Base-by-base conservation (phyloP, 495 filamentous ascomycete genomes). In the Xylaria castorea region DNA sequence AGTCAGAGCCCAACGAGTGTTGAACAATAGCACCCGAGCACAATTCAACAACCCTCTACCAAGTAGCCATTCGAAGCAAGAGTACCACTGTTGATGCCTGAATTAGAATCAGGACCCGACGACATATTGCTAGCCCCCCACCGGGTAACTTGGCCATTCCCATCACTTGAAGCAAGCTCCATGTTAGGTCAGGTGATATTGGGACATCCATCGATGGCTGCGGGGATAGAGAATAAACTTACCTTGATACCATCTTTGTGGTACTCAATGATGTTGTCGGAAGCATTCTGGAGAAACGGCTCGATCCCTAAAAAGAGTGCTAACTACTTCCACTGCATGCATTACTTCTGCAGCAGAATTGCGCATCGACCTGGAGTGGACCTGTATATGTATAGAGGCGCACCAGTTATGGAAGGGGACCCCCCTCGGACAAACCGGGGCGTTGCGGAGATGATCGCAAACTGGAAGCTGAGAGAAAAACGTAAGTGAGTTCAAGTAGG, bases 221-320 rank as follows among this genome's bases (percentile, higher is more conserved):
- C 2, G 0, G 34, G 22, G 46, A 60, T 46, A 7, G 69, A 65
- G 7, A 40, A 57, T 18, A 57, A 8, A 34, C n/a, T 65, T 4
- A 65, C 38, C 25, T 46, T 71, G 36, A 0, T 71, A 40, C 42
- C 60, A 12, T 3, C 30, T 6, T 6, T 55, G 1, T 71, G 50
- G 36, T 12, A 1, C 0, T 55, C 69, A 12, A 34, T 6, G 22
- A 44, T 71, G 2, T 3, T 71, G 25, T 63, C 57, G 4, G 60
- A 65, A 22, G 18, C 2, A 0, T 71, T 65, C 18, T 71, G 69
- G 69, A 1, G 8, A 7, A 8, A 48, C 16, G 48, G 42, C 1
- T 12, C 2, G 7, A 32, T 44, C 27, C n/a, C 48, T n/a, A 46
- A 44, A 40, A 71, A 71, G 25, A 71, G 69, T 22, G 60, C 57